These are phyloP conservation scores for Debaryomycetaceae sp. DNA, from an alignment of 1,139 yeast genomes.

Conservation along the genomic window DNA sequence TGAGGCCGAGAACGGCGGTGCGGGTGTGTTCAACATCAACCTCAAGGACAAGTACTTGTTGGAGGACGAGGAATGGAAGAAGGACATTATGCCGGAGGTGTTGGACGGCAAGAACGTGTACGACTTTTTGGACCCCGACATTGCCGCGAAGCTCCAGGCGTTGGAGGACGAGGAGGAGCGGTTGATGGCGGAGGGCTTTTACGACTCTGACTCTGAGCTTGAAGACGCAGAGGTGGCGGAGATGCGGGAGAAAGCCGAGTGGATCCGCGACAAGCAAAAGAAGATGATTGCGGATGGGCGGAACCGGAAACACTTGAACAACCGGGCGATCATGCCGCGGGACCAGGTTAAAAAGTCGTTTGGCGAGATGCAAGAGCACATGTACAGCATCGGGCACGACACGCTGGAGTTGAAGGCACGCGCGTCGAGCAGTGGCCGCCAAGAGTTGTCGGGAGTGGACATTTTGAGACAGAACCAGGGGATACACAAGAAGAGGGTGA, in stretches of 20 bases:
- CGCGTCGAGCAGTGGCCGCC: slow-evolving; percentile 30
- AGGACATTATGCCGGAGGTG: slow-evolving; percentile 93
- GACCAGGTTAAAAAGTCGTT: slow-evolving; percentile 71
- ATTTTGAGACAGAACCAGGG: slow-evolving; percentile 50
- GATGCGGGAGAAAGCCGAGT: slow-evolving; percentile 74
- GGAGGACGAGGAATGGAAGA: slow-evolving; percentile 97
- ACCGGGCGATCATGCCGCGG: slow-evolving; percentile 89
- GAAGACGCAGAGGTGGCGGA: slow-evolving; percentile 60
- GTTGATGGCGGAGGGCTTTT: slow-evolving; percentile 89
- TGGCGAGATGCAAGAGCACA: slow-evolving; percentile 75
- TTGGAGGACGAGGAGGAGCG: slow-evolving; percentile 95
- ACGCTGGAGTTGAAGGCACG: slow-evolving; percentile 48
- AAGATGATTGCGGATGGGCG: slow-evolving; percentile 84
- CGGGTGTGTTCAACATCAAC: slow-evolving; percentile 93
- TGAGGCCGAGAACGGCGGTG: slow-evolving; percentile 95
- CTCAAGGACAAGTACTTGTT: slow-evolving; percentile 82
- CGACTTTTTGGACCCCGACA: slow-evolving; percentile 95
- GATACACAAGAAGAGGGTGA: slow-evolving; percentile 24
- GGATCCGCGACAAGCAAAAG: slow-evolving; percentile 95
- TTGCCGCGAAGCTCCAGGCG: slow-evolving; percentile 84
- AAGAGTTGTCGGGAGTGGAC: slow-evolving; percentile 60
- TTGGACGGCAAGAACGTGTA: slow-evolving; percentile 93
- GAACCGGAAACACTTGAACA: slow-evolving; percentile 77
- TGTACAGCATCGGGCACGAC: slow-evolving; percentile 86
- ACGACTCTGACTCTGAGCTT: slow-evolving; percentile 77